Conservation (phyloP, 2,329 filamentous ascomycete genomes). For the Claviceps monticola region DNA sequence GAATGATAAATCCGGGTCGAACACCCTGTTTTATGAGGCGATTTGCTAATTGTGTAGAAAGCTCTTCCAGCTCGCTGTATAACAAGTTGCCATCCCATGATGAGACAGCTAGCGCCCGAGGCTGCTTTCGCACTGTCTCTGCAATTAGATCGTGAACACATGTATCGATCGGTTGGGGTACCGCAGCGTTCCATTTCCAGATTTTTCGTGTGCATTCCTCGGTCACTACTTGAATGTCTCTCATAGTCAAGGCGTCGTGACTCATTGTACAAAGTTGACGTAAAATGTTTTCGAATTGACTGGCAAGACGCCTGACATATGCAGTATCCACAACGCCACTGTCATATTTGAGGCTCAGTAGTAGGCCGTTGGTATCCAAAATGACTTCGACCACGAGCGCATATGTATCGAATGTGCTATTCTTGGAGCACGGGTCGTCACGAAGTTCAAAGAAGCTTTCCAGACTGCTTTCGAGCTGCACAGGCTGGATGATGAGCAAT, state of each 20-base stretch:
- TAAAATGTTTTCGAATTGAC: neutral
- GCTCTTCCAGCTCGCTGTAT: constrained; percentile 28
- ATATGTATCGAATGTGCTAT: too few species aligned
- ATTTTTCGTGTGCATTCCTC: constrained; percentile 16
- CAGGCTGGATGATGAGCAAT: neutral
- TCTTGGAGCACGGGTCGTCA: too few species aligned
- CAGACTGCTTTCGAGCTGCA: neutral
- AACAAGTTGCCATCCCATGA: constrained; percentile 34
- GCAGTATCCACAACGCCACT: too few species aligned
- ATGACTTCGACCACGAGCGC: too few species aligned
- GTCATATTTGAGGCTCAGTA: too few species aligned
- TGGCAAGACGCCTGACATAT: too few species aligned
- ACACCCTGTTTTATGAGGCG: constrained; percentile 25
- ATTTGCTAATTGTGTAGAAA: constrained; percentile 27
- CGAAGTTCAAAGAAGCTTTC: neutral
- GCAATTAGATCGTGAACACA: constrained; percentile 35
- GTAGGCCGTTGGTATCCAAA: too few species aligned
- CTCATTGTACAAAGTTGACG: too few species aligned
- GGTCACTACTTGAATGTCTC: neutral
- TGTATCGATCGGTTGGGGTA: constrained; percentile 25
- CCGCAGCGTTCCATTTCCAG: constrained; percentile 30
- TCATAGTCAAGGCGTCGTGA: neutral
- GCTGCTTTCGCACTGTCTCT: constrained; percentile 21
- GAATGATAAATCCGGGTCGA: constrained; percentile 25
- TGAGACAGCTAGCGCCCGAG: constrained; percentile 28